These are phyloP conservation scores for Candida patagonica DNA, from an alignment of 805 yeast species.

Conservation along the genomic window DNA sequence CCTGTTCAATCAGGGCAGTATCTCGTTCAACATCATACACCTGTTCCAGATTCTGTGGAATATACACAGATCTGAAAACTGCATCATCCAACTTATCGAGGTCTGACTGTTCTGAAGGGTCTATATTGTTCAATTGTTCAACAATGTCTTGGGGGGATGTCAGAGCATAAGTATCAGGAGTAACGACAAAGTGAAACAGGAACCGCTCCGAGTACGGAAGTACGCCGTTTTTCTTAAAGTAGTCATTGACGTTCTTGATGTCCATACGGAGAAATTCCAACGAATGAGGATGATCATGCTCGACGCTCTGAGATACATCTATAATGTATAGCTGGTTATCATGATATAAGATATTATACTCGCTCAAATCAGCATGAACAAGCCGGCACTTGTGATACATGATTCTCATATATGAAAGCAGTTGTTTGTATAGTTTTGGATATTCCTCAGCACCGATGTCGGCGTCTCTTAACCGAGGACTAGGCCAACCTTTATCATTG, in stretches of 20 bases:
- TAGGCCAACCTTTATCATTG: conserved; percentile 66
- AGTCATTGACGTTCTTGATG: conserved; percentile 88
- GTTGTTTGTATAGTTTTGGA: conserved; percentile 59
- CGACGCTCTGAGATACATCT: conserved; percentile 96
- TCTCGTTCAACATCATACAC: conserved; percentile 62
- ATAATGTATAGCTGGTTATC: conserved; percentile 69
- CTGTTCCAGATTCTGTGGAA: conserved; percentile 51
- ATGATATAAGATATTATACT: conserved; percentile 82
- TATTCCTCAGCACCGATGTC: conserved; percentile 60
- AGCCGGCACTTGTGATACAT: conserved; percentile 81
- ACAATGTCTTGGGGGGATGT: conserved; percentile 23
- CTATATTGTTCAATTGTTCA: conserved; percentile 26
- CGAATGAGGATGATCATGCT: conserved; percentile 96
- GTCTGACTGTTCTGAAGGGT: conserved; percentile 24
- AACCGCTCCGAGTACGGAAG: conserved; percentile 72
- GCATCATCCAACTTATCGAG: conserved; percentile 66
- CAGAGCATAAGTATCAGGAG: conserved; percentile 3
- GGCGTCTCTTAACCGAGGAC: conserved; percentile 84
- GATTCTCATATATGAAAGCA: conserved; percentile 76
- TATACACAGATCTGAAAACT: conserved; percentile 76
- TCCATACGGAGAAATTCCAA: conserved; percentile 95
- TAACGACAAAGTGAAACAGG: conserved; percentile 64
- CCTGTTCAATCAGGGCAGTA: conserved; percentile 57
- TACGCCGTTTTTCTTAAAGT: conserved; percentile 66
- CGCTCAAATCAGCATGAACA: conserved; percentile 95